Conservation (phyloP, 768 basidiomycete genomes). For the Rubroboletus satanas region DNA sequence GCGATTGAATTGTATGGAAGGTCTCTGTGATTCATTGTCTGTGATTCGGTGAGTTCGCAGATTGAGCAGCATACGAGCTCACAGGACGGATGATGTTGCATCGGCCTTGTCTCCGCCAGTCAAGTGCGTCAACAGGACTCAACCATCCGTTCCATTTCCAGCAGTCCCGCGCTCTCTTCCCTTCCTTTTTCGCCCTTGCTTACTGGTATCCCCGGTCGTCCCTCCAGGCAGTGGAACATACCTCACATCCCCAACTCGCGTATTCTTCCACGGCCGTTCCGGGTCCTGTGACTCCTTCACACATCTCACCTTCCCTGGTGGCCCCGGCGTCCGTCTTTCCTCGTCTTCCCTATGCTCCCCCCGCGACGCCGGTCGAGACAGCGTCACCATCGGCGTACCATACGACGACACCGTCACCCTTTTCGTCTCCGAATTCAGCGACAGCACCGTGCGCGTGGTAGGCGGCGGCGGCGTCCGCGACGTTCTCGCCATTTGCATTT, state of each 20-base stretch:
- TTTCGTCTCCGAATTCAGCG: constrained; percentile 50
- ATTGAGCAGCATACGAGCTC: not conserved
- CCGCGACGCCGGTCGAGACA: constrained; percentile 35
- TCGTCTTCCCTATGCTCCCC: constrained; percentile 36
- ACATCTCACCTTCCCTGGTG: constrained; percentile 35
- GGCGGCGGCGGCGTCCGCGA: constrained; percentile 24
- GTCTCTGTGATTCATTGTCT: too few relatives aligned
- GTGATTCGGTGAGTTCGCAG: not conserved
- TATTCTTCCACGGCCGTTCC: constrained; percentile 43
- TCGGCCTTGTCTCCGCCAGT: not conserved
- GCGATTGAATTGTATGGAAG: not conserved
- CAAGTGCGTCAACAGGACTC: not conserved
- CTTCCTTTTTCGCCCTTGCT: constrained; percentile 1
- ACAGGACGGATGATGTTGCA: not conserved
- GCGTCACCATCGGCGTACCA: constrained; percentile 31
- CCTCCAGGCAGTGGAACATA: constrained; percentile 36
- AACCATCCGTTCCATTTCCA: not conserved
- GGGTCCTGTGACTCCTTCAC: constrained; percentile 29
- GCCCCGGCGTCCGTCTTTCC: constrained; percentile 38
- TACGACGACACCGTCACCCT: constrained; percentile 54
- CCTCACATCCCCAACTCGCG: constrained; percentile 28
- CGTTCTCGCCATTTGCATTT: constrained; percentile 5
- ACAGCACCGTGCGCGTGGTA: constrained; percentile 56
- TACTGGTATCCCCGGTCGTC: not conserved
- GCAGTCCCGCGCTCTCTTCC: not conserved